Conservation (phyloP, 345 rosid species). For the Limnanthes douglasii region DNA sequence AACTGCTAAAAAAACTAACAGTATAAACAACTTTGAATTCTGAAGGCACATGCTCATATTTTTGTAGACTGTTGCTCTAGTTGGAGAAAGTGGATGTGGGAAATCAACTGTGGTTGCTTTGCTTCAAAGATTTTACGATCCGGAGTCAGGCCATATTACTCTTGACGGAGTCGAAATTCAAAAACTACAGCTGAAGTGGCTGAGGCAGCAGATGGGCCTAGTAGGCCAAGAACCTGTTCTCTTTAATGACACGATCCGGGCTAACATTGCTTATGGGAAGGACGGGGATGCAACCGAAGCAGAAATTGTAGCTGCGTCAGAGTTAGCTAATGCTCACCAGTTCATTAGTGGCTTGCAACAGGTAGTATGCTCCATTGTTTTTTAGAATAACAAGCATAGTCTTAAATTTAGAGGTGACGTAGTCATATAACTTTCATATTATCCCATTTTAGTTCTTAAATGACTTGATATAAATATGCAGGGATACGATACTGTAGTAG, state of each 20-base stretch:
- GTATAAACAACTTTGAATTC: not conserved
- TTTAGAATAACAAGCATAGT: too few relatives aligned
- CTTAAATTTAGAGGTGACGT: too few relatives aligned
- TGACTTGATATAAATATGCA: conserved; percentile 2
- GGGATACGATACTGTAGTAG: conserved; percentile 64
- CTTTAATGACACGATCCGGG: conserved; percentile 59
- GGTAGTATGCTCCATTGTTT: conserved; percentile 30
- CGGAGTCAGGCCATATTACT: conserved; percentile 56
- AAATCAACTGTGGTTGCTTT: conserved; percentile 62
- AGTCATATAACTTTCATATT: too few relatives aligned
- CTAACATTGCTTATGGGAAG: conserved; percentile 74
- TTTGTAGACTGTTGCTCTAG: conserved; percentile 64
- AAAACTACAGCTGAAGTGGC: conserved; percentile 47
- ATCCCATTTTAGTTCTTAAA: too few relatives aligned
- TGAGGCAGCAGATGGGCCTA: conserved; percentile 65
- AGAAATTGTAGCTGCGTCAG: conserved; percentile 55
- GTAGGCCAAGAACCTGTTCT: conserved; percentile 75
- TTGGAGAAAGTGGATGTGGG: conserved; percentile 85
- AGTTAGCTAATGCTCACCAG: conserved; percentile 61
- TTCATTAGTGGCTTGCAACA: conserved; percentile 74
- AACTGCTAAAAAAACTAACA: not conserved
- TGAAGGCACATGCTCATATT: not conserved
- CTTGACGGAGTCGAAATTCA: conserved; percentile 60
- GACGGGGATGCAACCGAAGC: conserved; percentile 52
- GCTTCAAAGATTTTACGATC: conserved; percentile 69